Evolutionary conservation across 1,284 basidiomycete genomes (phyloP), one percentile per base, ranked within the genome.

Genomic region (Prillingera fragicola): DNA sequence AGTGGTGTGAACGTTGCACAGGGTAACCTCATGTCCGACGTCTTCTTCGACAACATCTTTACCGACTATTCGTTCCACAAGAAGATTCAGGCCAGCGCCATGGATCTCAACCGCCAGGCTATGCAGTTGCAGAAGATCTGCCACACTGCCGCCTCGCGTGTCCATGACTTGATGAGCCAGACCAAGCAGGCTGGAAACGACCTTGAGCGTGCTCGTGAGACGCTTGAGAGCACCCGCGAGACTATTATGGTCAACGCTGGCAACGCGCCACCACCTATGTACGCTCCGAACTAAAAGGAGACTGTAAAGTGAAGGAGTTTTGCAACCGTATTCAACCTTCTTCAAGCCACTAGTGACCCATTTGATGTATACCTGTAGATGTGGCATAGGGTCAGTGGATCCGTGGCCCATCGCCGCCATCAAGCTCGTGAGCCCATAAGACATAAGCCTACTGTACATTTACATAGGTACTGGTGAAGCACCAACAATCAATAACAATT

Each of bases 31-130:
- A 55, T 56, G 48, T 37, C 45, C 5, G 57, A 59, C 33, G 40
- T 59, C 36, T 49, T 56, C 25, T 59, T 59, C 38, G 57, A 59
- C 43, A 54, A 52, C 32, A 42, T 52, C n/a, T 56, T 53, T 27
- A 52, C 46, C 28, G 57, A 59, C 35, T 41, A 45, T n/a, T 42
- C 44, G 23, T 53, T 56, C 38, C 55, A 55, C 35, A 41, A 49
- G 17, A 51, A 49, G 40, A 55, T 55, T 26, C 15, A 47, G 33
- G 33, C 24, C 3, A 43, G 42, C 4, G 32, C 22, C 15, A 31
- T 26, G 4, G 17, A 41, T 14, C 32, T 49, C 19, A 29, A 28
- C 14, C 9, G 7, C 9, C 41, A 32, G 8, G 33, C 22, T n/a
- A n/a, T 7, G 6, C 24, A 35, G 14, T 24, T 50, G 19, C 33